These are phyloP conservation scores for Eucalyptus cloeziana DNA, from an alignment of 345 rosid genomes.

Conservation along the genomic window DNA sequence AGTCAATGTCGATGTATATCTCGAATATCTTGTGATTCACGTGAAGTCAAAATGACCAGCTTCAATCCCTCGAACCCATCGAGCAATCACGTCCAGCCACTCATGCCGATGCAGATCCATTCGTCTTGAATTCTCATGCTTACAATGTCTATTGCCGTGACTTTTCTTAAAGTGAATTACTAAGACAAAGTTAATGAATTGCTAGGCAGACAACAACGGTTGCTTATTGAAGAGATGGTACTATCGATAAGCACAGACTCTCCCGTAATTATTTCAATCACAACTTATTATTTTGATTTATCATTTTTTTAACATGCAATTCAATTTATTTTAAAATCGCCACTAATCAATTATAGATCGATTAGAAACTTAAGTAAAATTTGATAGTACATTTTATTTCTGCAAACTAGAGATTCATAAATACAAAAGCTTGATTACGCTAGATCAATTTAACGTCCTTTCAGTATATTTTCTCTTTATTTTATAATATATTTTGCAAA, in stretches of 20 bases:
- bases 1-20: background rate
- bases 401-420: accelerated
- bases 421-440: background rate
- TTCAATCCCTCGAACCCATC: background rate
- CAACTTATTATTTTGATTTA: background rate
- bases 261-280: too few species aligned
- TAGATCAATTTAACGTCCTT: background rate
- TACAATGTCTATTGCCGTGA: background rate
- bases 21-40: background rate
- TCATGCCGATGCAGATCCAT: background rate
- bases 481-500: background rate
- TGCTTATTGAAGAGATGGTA: background rate
- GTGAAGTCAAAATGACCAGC: background rate
- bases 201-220: accelerated
- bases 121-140: too few species aligned
- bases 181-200: background rate
- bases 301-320: background rate
- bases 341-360: accelerated
- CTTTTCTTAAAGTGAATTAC: accelerated
- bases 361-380: background rate
- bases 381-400: accelerated
- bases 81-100: background rate
- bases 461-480: background rate
- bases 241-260: too few species aligned
- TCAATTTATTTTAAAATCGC: accelerated